Evolutionary conservation across 2,329 filamentous ascomycete species (phyloP).

Genomic region (Phyllosticta citribraziliensis): DNA sequence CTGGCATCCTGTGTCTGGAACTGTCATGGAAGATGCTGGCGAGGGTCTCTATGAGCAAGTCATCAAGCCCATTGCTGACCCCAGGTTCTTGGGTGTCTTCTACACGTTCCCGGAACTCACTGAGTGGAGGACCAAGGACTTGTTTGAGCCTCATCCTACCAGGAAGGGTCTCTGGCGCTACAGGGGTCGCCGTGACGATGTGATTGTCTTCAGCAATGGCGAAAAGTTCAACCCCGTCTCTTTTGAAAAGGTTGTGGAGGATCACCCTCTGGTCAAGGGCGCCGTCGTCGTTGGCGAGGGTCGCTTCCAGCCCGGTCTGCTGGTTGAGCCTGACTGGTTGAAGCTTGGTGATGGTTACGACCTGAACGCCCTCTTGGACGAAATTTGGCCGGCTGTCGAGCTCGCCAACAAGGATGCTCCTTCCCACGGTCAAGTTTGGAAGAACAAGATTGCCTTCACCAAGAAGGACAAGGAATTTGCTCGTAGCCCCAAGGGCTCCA

Average conservation of each 20-base stretch:
- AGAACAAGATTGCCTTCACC: conserved; percentile 34
- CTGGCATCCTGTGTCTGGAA: conserved; percentile 16
- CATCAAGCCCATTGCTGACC: conserved; percentile 20
- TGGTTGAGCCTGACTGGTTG: conserved; percentile 19
- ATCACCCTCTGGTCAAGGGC: conserved; percentile 19
- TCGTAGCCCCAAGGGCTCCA: conserved; percentile 37
- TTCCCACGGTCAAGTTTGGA: conserved; percentile 34
- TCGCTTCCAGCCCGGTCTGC: conserved; percentile 19
- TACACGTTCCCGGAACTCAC: conserved; percentile 12
- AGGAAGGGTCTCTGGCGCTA: conserved; percentile 13
- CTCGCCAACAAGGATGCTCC: conserved; percentile 33
- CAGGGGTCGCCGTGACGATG: conserved; percentile 17
- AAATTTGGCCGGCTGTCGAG: conserved; percentile 37
- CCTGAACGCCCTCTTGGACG: conserved; percentile 26
- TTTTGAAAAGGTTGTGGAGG: conserved; percentile 17
- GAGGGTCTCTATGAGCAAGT: conserved; percentile 15
- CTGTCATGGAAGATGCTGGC: conserved; percentile 18
- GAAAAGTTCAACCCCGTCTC: conserved; percentile 18
- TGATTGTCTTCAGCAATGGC: conserved; percentile 14
- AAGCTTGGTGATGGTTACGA: conserved; percentile 5
- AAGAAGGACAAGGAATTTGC: conserved; percentile 34
- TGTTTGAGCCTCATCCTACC: conserved; percentile 13
- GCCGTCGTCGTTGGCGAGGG: conserved; percentile 24
- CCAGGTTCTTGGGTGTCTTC: conserved; percentile 13
- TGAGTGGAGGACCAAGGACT: conserved; percentile 15